Evolutionary conservation across 2,329 filamentous ascomycete genomes (phyloP), one percentile per base, ranked within the genome.

Genomic region (Calonectria pseudoreteaudii): DNA sequence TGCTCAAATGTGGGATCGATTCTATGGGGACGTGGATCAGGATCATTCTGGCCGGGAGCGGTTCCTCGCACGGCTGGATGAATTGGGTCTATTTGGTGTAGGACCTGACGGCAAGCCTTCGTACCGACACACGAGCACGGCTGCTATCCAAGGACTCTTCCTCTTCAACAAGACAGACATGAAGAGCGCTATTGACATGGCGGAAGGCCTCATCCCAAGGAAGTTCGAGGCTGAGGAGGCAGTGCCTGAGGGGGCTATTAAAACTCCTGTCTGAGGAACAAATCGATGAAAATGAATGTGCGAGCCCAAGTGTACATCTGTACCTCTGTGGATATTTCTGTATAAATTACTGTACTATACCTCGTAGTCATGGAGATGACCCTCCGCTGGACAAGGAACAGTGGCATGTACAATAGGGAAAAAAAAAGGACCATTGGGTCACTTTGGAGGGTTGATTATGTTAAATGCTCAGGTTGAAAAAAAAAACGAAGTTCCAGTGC

Each of bases 161-260:
- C 84, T 98, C 83, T 98, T 97, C 84, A 97, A 98, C 86, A 99
- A 99, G 86, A 94, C 93, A 76, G 91, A 98, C 79, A 94, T 96
- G 88, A 90, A 95, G 77, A 95, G 96, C 2, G 96, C 96, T 18
- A 96, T 98, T 77, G 86, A 87, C 20, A 95, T 94, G 93, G 93
- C 93, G 1, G 92, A 94, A 75, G 91, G 90, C 2, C 85, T 95
- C 72, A 89, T 93, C 38, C 90, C 91, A 18, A 85, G 86, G 72
- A 89, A 88, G 67, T 88, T 91, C 76, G 90, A 91, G 81, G 84
- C 88, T 0, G 87, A 87, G 53, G 80, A 84, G n/a, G 71, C 79
- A 13, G 68, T 82, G 7, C 77, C 83, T 2, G 83, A 85, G 14
- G 86, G 85, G 1, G 81, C 84, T 6, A 86, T 87, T 69, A 87